phyloP scores from a whole-genome alignment of 106 monocot genomes.

The Dendrobium catenatum region DNA sequence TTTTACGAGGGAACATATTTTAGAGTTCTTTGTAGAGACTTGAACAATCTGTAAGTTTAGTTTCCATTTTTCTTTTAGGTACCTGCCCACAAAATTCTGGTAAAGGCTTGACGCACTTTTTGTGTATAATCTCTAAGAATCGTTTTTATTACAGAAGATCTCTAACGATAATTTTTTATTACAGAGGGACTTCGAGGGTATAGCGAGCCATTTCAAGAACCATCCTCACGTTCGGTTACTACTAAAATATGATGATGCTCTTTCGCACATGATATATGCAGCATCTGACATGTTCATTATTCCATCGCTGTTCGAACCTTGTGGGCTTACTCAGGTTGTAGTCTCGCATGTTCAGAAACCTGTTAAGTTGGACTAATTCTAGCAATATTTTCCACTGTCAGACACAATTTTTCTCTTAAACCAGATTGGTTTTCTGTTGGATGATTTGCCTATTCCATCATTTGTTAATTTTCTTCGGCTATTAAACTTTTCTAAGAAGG shows the following conservation, averaged over 20 bases:
- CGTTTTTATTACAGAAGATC: too few species aligned
- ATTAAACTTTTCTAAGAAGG: too few species aligned
- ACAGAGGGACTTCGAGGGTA: slow-evolving; percentile 84
- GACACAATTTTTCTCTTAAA: not conserved
- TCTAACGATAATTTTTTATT: not conserved
- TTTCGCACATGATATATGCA: slow-evolving; percentile 81
- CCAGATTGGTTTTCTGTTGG: not conserved
- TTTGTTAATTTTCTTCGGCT: not conserved
- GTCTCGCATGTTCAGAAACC: not conserved
- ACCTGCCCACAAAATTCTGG: too few species aligned
- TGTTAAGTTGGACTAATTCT: not conserved
- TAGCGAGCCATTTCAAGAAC: slow-evolving; percentile 67
- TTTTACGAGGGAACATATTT: too few species aligned
- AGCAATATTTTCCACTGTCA: not conserved
- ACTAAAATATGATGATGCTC: slow-evolving; percentile 79
- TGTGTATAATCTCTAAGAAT: too few species aligned
- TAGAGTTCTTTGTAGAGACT: too few species aligned
- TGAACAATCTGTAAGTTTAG: too few species aligned
- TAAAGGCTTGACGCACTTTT: too few species aligned
- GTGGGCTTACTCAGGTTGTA: slow-evolving; percentile 93
- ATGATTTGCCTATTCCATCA: not conserved
- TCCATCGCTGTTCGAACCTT: slow-evolving; percentile 92
- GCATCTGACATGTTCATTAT: slow-evolving; percentile 87
- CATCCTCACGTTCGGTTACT: slow-evolving; percentile 56
- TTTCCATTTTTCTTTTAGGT: not conserved